phyloP scores from a whole-genome alignment of 306 rosid species.

The Castanea sativa region DNA sequence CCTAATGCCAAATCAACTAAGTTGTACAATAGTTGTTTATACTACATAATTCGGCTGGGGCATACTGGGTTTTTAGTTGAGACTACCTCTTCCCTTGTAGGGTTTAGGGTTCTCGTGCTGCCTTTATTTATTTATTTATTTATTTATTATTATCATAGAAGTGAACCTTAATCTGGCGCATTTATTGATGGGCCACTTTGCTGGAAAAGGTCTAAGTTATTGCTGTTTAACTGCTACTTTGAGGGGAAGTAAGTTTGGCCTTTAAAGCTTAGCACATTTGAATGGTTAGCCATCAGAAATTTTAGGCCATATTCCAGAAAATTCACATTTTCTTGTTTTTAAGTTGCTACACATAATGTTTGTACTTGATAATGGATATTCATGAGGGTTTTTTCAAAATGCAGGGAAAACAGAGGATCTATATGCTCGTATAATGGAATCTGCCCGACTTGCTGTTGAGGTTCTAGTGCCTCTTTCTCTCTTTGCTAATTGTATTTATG shows the following conservation, averaged over 20 bases:
- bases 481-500: background rate
- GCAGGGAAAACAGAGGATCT: conserved; percentile 93
- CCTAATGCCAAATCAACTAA: background rate
- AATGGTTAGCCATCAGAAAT: background rate
- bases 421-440: conserved; percentile 66
- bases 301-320: background rate
- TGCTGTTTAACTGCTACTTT: background rate
- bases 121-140: background rate
- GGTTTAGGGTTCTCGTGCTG: background rate
- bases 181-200: background rate
- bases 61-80: background rate
- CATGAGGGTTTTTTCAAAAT: conserved; percentile 34
- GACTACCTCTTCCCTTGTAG: background rate
- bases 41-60: background rate
- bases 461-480: conserved; percentile 31
- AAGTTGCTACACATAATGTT: background rate
- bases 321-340: background rate
- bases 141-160: background rate
- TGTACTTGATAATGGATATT: conserved; percentile 3
- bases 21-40: background rate
- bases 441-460: conserved; percentile 77
- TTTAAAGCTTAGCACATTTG: background rate
- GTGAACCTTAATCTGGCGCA: background rate
- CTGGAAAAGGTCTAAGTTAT: background rate
- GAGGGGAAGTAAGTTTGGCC: background rate